phyloP scores from a whole-genome alignment of 2,329 filamentous ascomycete genomes.

The Rhexocercosporidium sp. region DNA sequence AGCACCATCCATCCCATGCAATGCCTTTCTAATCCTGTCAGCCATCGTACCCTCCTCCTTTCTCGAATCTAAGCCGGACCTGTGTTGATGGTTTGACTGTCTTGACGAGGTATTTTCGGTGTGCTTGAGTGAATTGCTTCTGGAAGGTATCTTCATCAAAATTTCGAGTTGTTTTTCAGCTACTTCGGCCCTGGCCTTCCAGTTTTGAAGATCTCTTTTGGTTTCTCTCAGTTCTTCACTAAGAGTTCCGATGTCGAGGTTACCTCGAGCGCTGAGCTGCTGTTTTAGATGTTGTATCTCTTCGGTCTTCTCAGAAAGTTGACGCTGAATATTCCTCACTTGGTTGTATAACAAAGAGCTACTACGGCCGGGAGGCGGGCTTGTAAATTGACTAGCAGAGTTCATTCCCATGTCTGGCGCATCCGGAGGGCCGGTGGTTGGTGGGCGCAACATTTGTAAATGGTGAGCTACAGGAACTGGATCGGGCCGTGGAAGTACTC shows the following conservation, averaged over 20 bases:
- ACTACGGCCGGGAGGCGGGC: constrained; percentile 24
- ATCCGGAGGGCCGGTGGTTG: not conserved
- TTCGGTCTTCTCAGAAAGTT: constrained; percentile 52
- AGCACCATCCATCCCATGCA: constrained; percentile 31
- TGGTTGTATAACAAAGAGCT: constrained; percentile 52
- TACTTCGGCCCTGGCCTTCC: constrained; percentile 60
- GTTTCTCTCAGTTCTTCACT: constrained; percentile 54
- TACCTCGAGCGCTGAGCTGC: constrained; percentile 52
- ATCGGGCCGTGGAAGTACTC: constrained; percentile 12
- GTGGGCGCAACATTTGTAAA: constrained; percentile 17
- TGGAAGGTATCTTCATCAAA: constrained; percentile 25
- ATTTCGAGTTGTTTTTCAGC: constrained; percentile 59
- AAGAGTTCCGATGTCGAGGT: constrained; percentile 51
- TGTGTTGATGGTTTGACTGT: not conserved
- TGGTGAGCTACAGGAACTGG: constrained; percentile 24
- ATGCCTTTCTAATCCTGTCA: constrained; percentile 17
- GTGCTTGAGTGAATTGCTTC: constrained; percentile 13
- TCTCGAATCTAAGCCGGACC: constrained; percentile 18
- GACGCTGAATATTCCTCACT: constrained; percentile 54
- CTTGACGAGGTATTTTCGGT: constrained; percentile 3
- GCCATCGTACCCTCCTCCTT: constrained; percentile 13
- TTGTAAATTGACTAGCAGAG: constrained; percentile 4
- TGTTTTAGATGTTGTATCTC: constrained; percentile 52
- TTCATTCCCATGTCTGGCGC: constrained; percentile 4
- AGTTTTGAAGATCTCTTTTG: constrained; percentile 51